A percentile compares a stretch with the other conserved stretches of the same genome.
Conservation (phyloP, 225 moss, liverwort and hornwort species). For the Thuidium tamariscinum region DNA sequence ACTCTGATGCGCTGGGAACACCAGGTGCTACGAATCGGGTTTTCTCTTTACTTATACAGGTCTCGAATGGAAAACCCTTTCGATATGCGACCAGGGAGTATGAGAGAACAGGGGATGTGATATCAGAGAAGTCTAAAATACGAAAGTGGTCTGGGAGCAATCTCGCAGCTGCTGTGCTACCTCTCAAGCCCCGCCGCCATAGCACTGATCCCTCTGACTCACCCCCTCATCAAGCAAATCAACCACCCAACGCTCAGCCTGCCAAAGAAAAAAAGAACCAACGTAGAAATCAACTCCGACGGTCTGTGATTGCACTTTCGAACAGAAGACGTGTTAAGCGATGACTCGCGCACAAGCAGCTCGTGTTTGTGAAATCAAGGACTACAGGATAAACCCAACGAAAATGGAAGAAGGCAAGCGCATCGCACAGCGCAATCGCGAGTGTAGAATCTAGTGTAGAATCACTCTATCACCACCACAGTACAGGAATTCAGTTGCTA, state of each 20-base stretch:
- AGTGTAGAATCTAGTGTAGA: not conserved
- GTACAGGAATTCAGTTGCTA: not conserved
- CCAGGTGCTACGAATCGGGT: too few relatives aligned
- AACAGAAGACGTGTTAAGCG: not conserved
- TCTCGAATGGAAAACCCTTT: accelerated
- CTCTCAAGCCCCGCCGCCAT: not conserved
- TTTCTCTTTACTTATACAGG: not conserved
- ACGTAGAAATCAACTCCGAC: too few relatives aligned
- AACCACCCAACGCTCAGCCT: not conserved
- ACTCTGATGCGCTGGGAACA: constrained; percentile 2
- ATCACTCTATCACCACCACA: not conserved
- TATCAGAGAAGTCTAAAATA: not conserved
- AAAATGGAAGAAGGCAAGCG: not conserved
- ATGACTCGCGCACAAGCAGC: not conserved
- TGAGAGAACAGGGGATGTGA: not conserved
- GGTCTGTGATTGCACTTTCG: not conserved
- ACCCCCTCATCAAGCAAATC: too few relatives aligned
- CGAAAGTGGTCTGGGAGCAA: not conserved
- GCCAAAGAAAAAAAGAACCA: not conserved
- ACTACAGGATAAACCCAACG: not conserved
- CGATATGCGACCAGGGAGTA: not conserved
- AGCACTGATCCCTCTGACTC: not conserved
- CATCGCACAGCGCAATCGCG: not conserved
- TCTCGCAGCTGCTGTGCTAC: not conserved
- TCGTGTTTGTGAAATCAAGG: not conserved